A percentile compares a stretch with the other conserved stretches of the same genome.
Conservation (phyloP, 2,329 filamentous ascomycete genomes). For the Aspergillus proliferans region DNA sequence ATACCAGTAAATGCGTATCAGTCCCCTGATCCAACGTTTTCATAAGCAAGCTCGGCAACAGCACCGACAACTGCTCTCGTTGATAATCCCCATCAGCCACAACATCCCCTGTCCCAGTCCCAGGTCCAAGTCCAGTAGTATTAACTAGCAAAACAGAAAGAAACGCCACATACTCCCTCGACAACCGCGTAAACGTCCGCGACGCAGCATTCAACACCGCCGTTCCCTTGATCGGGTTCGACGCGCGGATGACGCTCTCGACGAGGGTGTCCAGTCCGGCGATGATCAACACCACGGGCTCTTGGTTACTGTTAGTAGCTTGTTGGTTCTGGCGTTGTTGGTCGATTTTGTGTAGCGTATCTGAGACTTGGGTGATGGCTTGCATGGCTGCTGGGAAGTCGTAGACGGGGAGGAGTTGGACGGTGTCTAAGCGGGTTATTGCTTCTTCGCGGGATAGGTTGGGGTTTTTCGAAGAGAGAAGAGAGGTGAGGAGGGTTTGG, state of each 20-base stretch:
- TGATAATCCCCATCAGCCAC: neutral
- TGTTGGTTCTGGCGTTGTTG: constrained; percentile 1
- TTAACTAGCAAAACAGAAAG: constrained; percentile 34
- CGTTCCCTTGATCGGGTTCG: constrained; percentile 29
- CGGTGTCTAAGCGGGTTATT: constrained; percentile 24
- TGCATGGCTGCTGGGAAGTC: constrained; percentile 23
- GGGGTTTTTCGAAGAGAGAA: constrained; percentile 12
- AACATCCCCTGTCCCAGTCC: neutral
- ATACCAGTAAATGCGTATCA: constrained; percentile 34
- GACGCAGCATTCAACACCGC: constrained; percentile 27
- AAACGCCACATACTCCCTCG: constrained; percentile 20
- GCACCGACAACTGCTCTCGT: neutral
- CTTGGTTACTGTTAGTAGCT: neutral
- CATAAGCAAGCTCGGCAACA: constrained; percentile 28
- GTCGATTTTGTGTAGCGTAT: constrained; percentile 15
- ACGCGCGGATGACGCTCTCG: constrained; percentile 32
- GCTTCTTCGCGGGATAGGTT: constrained; percentile 22
- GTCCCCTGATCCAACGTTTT: constrained; percentile 34
- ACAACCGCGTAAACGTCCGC: constrained; percentile 28
- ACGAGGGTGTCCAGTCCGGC: constrained; percentile 33
- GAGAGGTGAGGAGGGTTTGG: constrained; percentile 21
- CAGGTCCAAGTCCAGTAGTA: constrained; percentile 24
- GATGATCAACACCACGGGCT: constrained; percentile 23
- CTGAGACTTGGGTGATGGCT: constrained; percentile 26
- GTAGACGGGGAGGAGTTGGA: constrained; percentile 29